Conservation (phyloP, 164 flowering plant genomes). For the Chimonanthus salicifolius region DNA sequence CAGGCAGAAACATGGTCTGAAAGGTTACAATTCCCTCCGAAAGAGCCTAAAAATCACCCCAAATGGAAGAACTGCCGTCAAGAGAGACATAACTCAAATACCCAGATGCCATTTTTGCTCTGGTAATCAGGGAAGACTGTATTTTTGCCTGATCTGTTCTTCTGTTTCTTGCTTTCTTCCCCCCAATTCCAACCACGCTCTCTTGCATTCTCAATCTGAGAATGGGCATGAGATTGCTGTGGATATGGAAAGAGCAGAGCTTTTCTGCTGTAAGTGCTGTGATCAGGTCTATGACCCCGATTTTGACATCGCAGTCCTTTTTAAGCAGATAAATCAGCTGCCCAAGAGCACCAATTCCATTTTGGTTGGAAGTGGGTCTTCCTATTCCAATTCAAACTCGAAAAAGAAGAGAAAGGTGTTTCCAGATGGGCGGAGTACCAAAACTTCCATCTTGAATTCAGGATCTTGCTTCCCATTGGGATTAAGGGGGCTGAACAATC, state of each 20-base stretch:
- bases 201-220: constrained; percentile 37
- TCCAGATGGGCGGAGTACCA: constrained; percentile 4
- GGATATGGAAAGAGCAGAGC: constrained; percentile 72
- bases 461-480: constrained; percentile 53
- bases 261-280: constrained; percentile 58
- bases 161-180: constrained; percentile 42
- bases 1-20: constrained; percentile 54
- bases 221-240: constrained; percentile 59
- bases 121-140: constrained; percentile 50
- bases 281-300: constrained; percentile 94
- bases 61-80: constrained; percentile 38
- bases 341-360: constrained; percentile 23
- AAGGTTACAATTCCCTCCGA: constrained; percentile 45
- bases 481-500: constrained; percentile 68
- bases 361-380: constrained; percentile 11
- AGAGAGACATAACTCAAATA: constrained; percentile 23
- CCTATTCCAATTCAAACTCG: constrained; percentile 27
- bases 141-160: constrained; percentile 64
- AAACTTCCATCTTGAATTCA: constrained; percentile 18
- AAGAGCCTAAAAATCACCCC: constrained; percentile 44
- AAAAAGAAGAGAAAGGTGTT: constrained; percentile 32
- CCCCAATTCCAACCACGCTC: constrained; percentile 42
- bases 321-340: constrained; percentile 34
- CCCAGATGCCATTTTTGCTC: constrained; percentile 63
- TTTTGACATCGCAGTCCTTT: constrained; percentile 58